Base-by-base conservation (phyloP, 768 basidiomycete species). In the Suillus ampliporus region DNA sequence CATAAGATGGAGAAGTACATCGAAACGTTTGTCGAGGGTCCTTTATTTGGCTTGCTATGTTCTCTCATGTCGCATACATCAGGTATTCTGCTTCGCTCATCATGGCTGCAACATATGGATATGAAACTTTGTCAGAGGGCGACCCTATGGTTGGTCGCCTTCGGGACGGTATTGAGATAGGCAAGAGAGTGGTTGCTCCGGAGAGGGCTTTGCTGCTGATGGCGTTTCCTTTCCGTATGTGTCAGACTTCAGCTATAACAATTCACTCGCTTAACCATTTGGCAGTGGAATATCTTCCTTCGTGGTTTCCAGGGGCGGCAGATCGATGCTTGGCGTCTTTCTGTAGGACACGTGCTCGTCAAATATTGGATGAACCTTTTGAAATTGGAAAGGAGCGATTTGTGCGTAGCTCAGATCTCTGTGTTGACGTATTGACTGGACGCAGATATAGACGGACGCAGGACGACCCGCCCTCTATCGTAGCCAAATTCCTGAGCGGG, bases 51-150 rank as follows among this genome's bases (percentile, higher is more conserved):
- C 21, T 53, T 15, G 6, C 2, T 13, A 19, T 53, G 4, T 15
- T 19, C 17, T 23, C 34, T 54, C 9, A 54, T 37, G 5, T 15
- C 14, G 9, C 9, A 14, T 23, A 8, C 7, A 14, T 19, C 43
- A 63, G 65, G 4, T 58, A 48, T 60, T 52, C 65, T 50, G 47
- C 67, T 68, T 62, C 77, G 68, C 73, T 78, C 56, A 67, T 73
- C 37, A 57, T 68, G 21, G 35, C 46, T 31, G 34, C 26, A 47
- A 37, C 47, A 38, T 63, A 51, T 66, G 68, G 61, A 17, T 56
- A 62, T 19, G 56, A 41, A n/a, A n/a, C n/a, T n/a, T n/a, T n/a
- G n/a, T n/a, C n/a, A n/a, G 38, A 54, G 35, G 21, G 57, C 7
- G 64, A 64, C 31, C 56, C 50, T 28, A 19, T 65, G 14, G 38